phyloP scores from a whole-genome alignment of 768 basidiomycete species.

The Trametes sanguinea region DNA sequence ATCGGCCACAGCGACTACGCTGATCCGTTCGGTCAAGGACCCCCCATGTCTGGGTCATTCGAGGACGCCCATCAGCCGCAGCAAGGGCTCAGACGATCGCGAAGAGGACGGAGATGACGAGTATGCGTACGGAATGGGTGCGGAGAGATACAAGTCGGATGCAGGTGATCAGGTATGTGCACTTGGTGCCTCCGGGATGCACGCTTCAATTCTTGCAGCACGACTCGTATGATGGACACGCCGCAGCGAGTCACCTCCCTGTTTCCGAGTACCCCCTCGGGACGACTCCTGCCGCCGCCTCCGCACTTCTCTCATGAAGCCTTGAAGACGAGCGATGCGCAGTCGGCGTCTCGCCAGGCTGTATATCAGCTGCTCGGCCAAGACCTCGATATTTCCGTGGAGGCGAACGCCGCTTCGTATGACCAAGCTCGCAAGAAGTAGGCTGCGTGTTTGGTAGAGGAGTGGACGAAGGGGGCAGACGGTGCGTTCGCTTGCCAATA shows the following conservation, averaged over 20 bases:
- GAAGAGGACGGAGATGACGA: slow-evolving; percentile 18
- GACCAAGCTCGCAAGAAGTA: slow-evolving; percentile 48
- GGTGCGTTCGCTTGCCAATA: slow-evolving; percentile 33
- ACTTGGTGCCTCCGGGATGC: neutral
- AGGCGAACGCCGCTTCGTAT: slow-evolving; percentile 45
- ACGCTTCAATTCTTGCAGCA: neutral
- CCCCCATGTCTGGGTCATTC: neutral
- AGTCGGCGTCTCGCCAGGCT: slow-evolving; percentile 18
- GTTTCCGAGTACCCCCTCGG: neutral
- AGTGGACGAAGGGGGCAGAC: slow-evolving; percentile 57
- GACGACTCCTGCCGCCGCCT: neutral
- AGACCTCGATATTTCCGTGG: slow-evolving; percentile 46
- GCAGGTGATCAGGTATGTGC: slow-evolving; percentile 8
- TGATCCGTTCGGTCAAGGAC: neutral
- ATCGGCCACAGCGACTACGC: neutral
- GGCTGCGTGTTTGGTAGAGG: slow-evolving; percentile 50
- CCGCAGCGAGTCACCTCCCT: slow-evolving; percentile 5
- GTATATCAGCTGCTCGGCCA: slow-evolving; percentile 44
- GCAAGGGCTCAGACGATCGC: slow-evolving; percentile 9
- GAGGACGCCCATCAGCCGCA: neutral
- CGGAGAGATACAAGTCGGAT: slow-evolving; percentile 26
- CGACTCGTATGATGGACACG: neutral
- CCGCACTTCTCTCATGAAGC: neutral
- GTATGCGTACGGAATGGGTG: slow-evolving; percentile 15
- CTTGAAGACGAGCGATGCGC: neutral